These are phyloP conservation scores for Venturia effusa DNA, from an alignment of 2,329 filamentous ascomycete genomes.

Conservation along the genomic window DNA sequence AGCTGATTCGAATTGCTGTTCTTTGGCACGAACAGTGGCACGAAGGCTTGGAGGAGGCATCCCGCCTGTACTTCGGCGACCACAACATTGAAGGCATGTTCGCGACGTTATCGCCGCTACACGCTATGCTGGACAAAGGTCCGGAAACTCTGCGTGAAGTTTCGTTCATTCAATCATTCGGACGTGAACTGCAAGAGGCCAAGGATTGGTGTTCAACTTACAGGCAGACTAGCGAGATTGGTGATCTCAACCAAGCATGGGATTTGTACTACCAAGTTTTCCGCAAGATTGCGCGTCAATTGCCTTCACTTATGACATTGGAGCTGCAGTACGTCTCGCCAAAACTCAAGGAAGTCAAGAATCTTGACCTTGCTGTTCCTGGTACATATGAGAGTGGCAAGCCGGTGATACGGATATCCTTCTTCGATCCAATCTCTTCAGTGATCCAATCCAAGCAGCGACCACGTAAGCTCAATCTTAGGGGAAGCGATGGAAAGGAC, in stretches of 20 bases:
- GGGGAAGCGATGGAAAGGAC: slow-evolving; percentile 75
- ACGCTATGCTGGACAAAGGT: slow-evolving; percentile 80
- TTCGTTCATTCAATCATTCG: slow-evolving; percentile 95
- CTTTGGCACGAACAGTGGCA: slow-evolving; percentile 99
- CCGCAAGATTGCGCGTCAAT: slow-evolving; percentile 83
- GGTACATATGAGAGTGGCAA: slow-evolving; percentile 79
- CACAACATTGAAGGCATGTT: slow-evolving; percentile 99
- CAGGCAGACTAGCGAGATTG: slow-evolving; percentile 75
- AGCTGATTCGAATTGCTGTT: slow-evolving; percentile 92
- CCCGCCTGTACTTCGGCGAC: slow-evolving; percentile 91
- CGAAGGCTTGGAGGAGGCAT: slow-evolving; percentile 93
- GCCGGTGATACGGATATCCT: slow-evolving; percentile 72
- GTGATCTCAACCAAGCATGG: slow-evolving; percentile 96
- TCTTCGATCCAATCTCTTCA: slow-evolving; percentile 79
- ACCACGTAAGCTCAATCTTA: slow-evolving; percentile 76
- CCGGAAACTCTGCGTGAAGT: slow-evolving; percentile 92
- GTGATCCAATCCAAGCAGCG: slow-evolving; percentile 97
- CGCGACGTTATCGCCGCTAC: slow-evolving; percentile 74
- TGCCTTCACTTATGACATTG: slow-evolving; percentile 83
- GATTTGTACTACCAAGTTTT: slow-evolving; percentile 99
- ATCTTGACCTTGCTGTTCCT: slow-evolving; percentile 89
- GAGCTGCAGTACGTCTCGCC: slow-evolving; percentile 97
- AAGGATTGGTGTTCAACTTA: slow-evolving; percentile 94
- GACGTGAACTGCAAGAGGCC: slow-evolving; percentile 86
- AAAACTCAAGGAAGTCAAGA: slow-evolving; percentile 71